These are phyloP conservation scores for Torulaspora delbrueckii DNA, from an alignment of 805 yeast genomes.

Conservation along the genomic window DNA sequence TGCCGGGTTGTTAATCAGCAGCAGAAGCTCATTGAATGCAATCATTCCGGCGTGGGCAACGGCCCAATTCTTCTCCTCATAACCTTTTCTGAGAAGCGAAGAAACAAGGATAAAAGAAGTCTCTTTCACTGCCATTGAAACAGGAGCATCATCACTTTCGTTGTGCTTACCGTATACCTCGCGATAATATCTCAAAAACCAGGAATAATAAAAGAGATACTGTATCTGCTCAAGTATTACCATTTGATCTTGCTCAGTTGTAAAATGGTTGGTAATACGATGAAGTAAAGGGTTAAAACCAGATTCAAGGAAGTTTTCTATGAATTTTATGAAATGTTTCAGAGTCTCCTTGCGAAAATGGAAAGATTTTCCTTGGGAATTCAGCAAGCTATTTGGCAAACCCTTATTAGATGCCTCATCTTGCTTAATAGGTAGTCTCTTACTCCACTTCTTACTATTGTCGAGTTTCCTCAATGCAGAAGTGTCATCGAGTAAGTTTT, in stretches of 20 bases:
- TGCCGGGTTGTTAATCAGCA: slow-evolving; percentile 41
- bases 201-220: slow-evolving; percentile 57
- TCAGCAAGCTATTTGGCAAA: slow-evolving; percentile 27
- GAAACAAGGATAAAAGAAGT: slow-evolving; percentile 52
- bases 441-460: slow-evolving; percentile 59
- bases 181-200: slow-evolving; percentile 73
- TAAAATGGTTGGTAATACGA: slow-evolving; percentile 45
- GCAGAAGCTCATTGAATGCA: slow-evolving; percentile 59
- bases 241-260: slow-evolving; percentile 38
- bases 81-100: slow-evolving; percentile 38
- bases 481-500: slow-evolving; percentile 49
- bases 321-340: slow-evolving; percentile 40
- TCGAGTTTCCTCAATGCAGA: slow-evolving; percentile 64
- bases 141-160: slow-evolving; percentile 36
- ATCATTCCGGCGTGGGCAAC: slow-evolving; percentile 66
- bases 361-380: slow-evolving; percentile 21
- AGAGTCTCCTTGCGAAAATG: slow-evolving; percentile 35
- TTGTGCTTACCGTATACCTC: slow-evolving; percentile 28
- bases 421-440: slow-evolving; percentile 31
- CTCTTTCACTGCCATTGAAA: slow-evolving; percentile 56
- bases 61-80: slow-evolving; percentile 46
- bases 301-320: slow-evolving; percentile 60
- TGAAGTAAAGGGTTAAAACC: slow-evolving; percentile 65
- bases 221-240: slow-evolving; percentile 36
- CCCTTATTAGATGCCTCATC: slow-evolving; percentile 34